Evolutionary conservation across 1,284 basidiomycete genomes (phyloP).

Genomic region (Cryptococcus maquisensis): DNA sequence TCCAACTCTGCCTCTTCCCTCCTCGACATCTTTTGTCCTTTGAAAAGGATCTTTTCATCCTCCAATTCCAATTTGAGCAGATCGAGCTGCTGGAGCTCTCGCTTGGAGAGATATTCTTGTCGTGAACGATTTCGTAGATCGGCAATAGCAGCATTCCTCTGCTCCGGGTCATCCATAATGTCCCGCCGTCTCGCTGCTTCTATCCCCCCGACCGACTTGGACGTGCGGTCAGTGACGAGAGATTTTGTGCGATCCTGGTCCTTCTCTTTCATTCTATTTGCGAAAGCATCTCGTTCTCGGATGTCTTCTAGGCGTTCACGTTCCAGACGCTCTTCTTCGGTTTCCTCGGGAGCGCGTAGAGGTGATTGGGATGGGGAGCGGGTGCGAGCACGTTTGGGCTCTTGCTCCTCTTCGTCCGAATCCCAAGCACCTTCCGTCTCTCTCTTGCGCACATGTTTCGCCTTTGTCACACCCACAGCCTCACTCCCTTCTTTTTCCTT

Average conservation of each 20-base stretch:
- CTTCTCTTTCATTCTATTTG: conserved; percentile 75
- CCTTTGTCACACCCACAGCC: conserved; percentile 51
- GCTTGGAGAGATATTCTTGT: conserved; percentile 91
- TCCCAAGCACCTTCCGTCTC: conserved; percentile 57
- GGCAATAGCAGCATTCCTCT: conserved; percentile 73
- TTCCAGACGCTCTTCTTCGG: conserved; percentile 65
- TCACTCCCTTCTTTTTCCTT: conserved; percentile 52
- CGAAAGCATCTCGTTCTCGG: conserved; percentile 86
- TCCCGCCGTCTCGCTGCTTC: conserved; percentile 76
- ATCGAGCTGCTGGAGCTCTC: conserved; percentile 93
- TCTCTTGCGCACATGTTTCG: conserved; percentile 65
- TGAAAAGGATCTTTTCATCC: conserved; percentile 83
- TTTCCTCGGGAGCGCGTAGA: conserved; percentile 50
- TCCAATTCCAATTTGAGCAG: conserved; percentile 86
- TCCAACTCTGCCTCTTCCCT: conserved; percentile 77
- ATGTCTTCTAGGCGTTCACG: conserved; percentile 72
- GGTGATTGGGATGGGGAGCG: conserved; percentile 38
- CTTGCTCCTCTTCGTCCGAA: conserved; percentile 72
- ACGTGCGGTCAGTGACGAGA: conserved; percentile 86
- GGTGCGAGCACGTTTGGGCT: conserved; percentile 47
- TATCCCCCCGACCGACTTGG: conserved; percentile 66
- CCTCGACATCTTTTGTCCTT: conserved; percentile 75
- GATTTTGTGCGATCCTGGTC: conserved; percentile 84
- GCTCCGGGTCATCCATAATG: conserved; percentile 78
- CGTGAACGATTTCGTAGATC: conserved; percentile 78